These are phyloP conservation scores for Metarhizium brunneum DNA, from an alignment of 2,329 filamentous ascomycete genomes.

Conservation along the genomic window DNA sequence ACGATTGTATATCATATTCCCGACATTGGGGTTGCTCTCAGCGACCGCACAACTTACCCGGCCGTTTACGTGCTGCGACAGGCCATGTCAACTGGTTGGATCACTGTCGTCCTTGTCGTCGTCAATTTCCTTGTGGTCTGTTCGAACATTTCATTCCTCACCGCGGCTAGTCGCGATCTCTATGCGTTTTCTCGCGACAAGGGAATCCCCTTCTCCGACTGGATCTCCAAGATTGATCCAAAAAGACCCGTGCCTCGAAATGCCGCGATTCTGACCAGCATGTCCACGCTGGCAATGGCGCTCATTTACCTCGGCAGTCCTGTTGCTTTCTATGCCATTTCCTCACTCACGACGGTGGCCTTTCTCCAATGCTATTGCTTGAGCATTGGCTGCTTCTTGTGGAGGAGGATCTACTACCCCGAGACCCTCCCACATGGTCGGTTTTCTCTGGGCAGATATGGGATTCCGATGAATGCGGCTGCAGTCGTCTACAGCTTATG, in stretches of 20 bases:
- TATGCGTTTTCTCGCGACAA: neutral
- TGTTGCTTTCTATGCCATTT: conserved; percentile 11
- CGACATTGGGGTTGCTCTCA: neutral
- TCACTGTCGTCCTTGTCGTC: neutral
- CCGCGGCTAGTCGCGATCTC: neutral
- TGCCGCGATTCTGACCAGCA: conserved; percentile 1
- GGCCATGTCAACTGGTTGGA: neutral
- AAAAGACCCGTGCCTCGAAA: conserved; percentile 8
- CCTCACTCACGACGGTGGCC: conserved; percentile 8
- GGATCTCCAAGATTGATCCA: conserved; percentile 6
- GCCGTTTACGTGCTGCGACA: neutral
- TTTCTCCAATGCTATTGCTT: conserved; percentile 9
- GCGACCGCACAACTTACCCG: neutral
- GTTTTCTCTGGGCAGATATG: conserved; percentile 9
- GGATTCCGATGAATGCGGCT: conserved; percentile 5
- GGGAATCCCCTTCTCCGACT: conserved; percentile 3
- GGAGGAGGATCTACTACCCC: conserved; percentile 5
- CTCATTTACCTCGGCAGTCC: conserved; percentile 10
- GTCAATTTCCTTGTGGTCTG: neutral
- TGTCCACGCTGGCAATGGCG: conserved; percentile 6
- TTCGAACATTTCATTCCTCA: neutral
- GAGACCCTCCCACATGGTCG: conserved; percentile 6
- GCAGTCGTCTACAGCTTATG: conserved; percentile 3
- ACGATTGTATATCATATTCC: neutral
- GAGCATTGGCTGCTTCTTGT: conserved; percentile 10